Percentiles rank a stretch among this genome's conserved stretches.
Conservation (phyloP, 1,284 basidiomycete species). For the Trametes sp. region DNA sequence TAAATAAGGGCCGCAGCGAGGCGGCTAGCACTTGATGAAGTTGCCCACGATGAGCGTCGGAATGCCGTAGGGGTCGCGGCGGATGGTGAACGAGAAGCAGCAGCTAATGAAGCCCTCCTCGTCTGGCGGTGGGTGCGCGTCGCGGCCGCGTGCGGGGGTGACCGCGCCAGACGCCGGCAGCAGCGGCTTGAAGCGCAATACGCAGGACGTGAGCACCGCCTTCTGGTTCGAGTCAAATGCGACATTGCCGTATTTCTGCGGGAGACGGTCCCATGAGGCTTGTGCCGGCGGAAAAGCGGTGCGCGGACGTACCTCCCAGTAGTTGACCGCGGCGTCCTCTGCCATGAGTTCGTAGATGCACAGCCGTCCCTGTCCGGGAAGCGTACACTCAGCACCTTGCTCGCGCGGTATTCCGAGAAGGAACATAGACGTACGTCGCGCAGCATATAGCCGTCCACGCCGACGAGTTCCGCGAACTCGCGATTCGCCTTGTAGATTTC, state of each 20-base stretch:
- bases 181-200: constrained; percentile 80
- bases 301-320: constrained; percentile 82
- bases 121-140: constrained; percentile 44
- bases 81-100: constrained; percentile 95
- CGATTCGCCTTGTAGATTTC: constrained; percentile 99
- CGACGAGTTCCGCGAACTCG: constrained; percentile 90
- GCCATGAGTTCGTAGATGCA: constrained; percentile 99
- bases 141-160: constrained; percentile 39
- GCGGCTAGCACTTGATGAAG: constrained; percentile 68
- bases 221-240: constrained; percentile 91
- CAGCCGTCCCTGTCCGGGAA: constrained; percentile 70
- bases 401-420: not conserved
- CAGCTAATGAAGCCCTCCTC: constrained; percentile 87
- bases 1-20: not conserved
- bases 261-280: not conserved
- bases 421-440: constrained; percentile 67
- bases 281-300: not conserved
- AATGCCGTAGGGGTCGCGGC: constrained; percentile 90
- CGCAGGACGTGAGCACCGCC: constrained; percentile 93
- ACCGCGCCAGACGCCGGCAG: constrained; percentile 44
- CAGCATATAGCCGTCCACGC: constrained; percentile 83
- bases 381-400: not conserved
- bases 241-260: constrained; percentile 91
- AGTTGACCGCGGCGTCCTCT: constrained; percentile 95
- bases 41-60: constrained; percentile 94